These are phyloP conservation scores for Saksenaea oblongispora DNA, from an alignment of 371 early-diverging fungal species.

Conservation along the genomic window DNA sequence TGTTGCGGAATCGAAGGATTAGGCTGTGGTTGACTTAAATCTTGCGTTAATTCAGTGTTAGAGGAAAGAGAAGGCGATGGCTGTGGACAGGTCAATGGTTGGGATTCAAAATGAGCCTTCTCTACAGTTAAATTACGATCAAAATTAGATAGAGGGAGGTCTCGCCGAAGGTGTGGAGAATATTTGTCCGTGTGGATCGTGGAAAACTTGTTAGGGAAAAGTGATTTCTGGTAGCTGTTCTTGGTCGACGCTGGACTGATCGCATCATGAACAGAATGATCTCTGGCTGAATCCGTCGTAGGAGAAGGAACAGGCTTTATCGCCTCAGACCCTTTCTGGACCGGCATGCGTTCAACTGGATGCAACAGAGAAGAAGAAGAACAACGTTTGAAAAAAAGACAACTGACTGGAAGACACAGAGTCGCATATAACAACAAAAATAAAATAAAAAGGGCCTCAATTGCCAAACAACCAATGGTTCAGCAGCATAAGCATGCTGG, in stretches of 20 bases:
- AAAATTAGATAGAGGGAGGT: slow-evolving; percentile 29
- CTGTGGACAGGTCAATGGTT: slow-evolving; percentile 12
- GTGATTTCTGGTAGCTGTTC: neutral
- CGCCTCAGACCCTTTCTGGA: neutral
- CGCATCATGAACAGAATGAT: neutral
- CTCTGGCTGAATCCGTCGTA: neutral
- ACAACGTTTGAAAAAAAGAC: neutral
- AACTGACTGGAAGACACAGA: neutral
- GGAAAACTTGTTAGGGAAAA: slow-evolving; percentile 14
- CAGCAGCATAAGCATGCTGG: no score
- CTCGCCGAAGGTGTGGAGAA: slow-evolving; percentile 23
- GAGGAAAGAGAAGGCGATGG: neutral
- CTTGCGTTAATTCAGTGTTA: neutral
- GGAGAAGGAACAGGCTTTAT: neutral
- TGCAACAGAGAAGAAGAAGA: neutral
- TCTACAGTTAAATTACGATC: slow-evolving; percentile 42
- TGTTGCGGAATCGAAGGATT: neutral
- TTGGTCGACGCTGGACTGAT: neutral
- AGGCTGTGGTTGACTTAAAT: neutral
- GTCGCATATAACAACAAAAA: neutral
- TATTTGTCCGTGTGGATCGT: slow-evolving; percentile 35
- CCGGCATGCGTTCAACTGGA: neutral
- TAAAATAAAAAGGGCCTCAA: no score
- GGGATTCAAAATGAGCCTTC: slow-evolving; percentile 38
- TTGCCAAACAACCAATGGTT: no score